Conservation (phyloP, 352 stramenopile genomes). For the Albugo candida region DNA sequence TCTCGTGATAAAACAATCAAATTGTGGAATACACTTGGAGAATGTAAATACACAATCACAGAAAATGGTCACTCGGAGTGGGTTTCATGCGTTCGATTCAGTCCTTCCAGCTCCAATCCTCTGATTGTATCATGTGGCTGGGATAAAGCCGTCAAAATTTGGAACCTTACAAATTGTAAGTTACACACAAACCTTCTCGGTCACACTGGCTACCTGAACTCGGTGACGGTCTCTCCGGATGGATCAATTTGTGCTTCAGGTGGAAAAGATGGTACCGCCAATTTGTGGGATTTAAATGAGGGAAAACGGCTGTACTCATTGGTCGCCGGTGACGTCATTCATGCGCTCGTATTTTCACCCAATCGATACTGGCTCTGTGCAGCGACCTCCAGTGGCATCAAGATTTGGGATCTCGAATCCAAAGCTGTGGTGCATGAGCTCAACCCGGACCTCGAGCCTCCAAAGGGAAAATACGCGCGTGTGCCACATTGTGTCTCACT, state of each 20-base stretch:
- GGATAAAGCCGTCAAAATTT: conserved; percentile 99
- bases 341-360: conserved; percentile 96
- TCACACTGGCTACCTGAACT: conserved; percentile 99
- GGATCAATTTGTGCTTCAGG: conserved; percentile 97
- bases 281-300: conserved; percentile 99
- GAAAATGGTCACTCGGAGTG: conserved; percentile 98
- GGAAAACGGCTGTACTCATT: conserved; percentile 99
- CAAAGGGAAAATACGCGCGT: conserved; percentile 86
- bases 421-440: conserved; percentile 98
- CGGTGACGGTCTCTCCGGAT: conserved; percentile 98
- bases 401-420: conserved; percentile 99
- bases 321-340: conserved; percentile 93
- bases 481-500: conserved; percentile 94
- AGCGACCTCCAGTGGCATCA: conserved; percentile 96
- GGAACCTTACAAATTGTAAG: conserved; percentile 98
- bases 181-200: conserved; percentile 98
- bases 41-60: conserved; percentile 99
- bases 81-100: conserved; percentile 99
- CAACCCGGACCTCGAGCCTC: conserved; percentile 78
- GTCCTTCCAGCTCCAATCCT: conserved; percentile 86
- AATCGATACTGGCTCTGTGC: conserved; percentile 99
- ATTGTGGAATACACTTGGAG: conserved; percentile 99
- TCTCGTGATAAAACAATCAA: conserved; percentile 99
- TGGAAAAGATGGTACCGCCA: conserved; percentile 99
- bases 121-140: conserved; percentile 98